A percentile compares a stretch with the other conserved stretches of the same genome.
Conservation (phyloP, 441 rosid species). For the Croton setiger region DNA sequence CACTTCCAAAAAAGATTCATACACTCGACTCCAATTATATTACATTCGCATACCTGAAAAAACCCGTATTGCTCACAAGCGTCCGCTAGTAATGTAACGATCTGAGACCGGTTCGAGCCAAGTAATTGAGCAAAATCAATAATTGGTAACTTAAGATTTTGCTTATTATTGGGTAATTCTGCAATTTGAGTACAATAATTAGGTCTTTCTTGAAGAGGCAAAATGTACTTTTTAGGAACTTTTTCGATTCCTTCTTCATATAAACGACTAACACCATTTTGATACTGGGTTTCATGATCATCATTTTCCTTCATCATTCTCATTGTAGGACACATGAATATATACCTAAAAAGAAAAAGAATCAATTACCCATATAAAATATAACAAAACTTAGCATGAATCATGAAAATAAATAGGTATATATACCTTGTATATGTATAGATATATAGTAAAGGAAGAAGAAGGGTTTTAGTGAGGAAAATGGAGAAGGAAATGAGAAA, state of each 20-base stretch:
- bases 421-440: neutral
- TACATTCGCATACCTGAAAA: conserved; percentile 55
- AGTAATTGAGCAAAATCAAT: conserved; percentile 61
- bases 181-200: neutral
- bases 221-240: conserved; percentile 60
- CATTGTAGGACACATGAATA: conserved; percentile 50
- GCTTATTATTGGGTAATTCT: conserved; percentile 12
- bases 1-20: neutral
- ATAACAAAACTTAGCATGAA: too few relatives aligned
- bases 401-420: neutral
- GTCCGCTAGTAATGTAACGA: conserved; percentile 41
- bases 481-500: conserved; percentile 7
- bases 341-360: conserved; percentile 19
- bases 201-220: conserved; percentile 57
- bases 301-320: conserved; percentile 23
- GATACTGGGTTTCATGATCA: conserved; percentile 33
- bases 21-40: neutral
- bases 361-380: too few relatives aligned
- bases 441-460: neutral
- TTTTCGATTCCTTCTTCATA: conserved; percentile 48
- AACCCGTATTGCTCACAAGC: conserved; percentile 72
- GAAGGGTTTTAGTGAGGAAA: neutral
- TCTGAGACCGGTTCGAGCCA: conserved; percentile 46
- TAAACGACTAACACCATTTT: conserved; percentile 67
- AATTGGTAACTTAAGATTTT: conserved; percentile 51